Evolutionary conservation across 2,329 filamentous ascomycete species (phyloP).

Genomic region (Pseudocercospora macadamiae): DNA sequence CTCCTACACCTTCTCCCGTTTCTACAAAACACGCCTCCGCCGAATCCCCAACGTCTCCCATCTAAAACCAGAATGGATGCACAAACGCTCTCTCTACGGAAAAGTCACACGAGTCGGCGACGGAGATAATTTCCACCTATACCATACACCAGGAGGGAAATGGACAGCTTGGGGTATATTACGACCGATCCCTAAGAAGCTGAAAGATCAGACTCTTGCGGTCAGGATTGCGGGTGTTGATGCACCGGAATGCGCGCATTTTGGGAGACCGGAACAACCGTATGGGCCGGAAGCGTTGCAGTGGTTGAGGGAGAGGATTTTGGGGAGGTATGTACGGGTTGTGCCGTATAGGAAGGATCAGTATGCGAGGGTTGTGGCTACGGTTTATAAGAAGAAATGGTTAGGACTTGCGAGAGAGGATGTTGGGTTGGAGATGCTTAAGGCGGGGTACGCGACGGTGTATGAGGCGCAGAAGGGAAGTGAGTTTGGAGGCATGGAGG

Average conservation of each 20-base stretch:
- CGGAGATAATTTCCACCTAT: constrained; percentile 93
- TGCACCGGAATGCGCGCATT: constrained; percentile 90
- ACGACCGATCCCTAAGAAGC: constrained; percentile 24
- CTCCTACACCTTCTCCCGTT: constrained; percentile 34
- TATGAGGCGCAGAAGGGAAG: constrained; percentile 91
- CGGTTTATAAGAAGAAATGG: constrained; percentile 60
- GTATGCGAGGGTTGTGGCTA: constrained; percentile 87
- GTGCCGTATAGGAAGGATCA: constrained; percentile 85
- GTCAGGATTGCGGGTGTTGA: constrained; percentile 90
- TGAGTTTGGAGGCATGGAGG: constrained; percentile 75
- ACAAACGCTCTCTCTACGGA: constrained; percentile 76
- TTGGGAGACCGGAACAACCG: constrained; percentile 85
- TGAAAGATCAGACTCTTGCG: constrained; percentile 65
- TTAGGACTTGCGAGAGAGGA: constrained; percentile 66
- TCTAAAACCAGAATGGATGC: constrained; percentile 75
- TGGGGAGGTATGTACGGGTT: constrained; percentile 74
- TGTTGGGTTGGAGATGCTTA: constrained; percentile 88
- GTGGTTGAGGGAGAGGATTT: constrained; percentile 76
- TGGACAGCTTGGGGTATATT: constrained; percentile 78
- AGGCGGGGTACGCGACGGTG: constrained; percentile 79
- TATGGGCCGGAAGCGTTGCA: constrained; percentile 77
- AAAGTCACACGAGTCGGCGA: constrained; percentile 92
- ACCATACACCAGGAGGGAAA: constrained; percentile 89
- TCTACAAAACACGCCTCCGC: constrained; percentile 75
- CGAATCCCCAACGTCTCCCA: constrained; percentile 78